Evolutionary conservation across 495 filamentous ascomycete genomes (phyloP), one percentile per base, ranked within the genome.

Genomic region (Thermothielavioides terrestris): DNA sequence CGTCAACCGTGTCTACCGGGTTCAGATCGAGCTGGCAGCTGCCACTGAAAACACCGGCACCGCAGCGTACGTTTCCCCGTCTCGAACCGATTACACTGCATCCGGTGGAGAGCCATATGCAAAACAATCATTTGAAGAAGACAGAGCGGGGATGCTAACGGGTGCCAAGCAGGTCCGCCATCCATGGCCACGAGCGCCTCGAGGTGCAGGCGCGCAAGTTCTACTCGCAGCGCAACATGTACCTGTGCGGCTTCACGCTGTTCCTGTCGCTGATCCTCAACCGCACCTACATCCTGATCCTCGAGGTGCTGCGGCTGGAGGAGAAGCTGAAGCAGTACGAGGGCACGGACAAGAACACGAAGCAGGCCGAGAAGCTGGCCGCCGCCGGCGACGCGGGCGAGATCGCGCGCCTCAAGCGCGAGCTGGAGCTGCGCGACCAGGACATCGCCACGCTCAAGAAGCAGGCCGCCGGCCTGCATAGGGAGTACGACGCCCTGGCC

Each of bases 181-280:
- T 94, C 31, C 82, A 83, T 65, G 86, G 94, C 42, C 84, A 85
- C 67, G 92, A 95, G 66, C 89, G 92, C 54, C 88, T 94, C 81
- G 92, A 98, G 71, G 89, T 96, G 15, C 92, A 98, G 68, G 92
- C 92, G 51, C 90, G 92, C 76, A 97, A 97, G 70, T 98, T 98
- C 77, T 98, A 98, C 80, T 94, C 90, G 51, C 90, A 98, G 74
- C 91, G 92, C 64, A 98, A 98, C 81, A 96, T 98, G 94, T 98
- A 98, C 74, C 89, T 98, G 48, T 97, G 94, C 72, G 92, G 92
- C 59, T 98, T 98, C 77, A 98, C 92, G 0, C 85, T 97, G 51
- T 98, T 98, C 83, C 83, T 98, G 48, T 96, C 91, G 31, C 76
- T 98, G 37, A 97, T 98, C 70, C 88, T 98, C 63, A 97, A 98